A percentile compares a stretch with the other conserved stretches of the same genome.
These are phyloP conservation scores for Vitis cinerea DNA, from an alignment of 164 flowering plant genomes.

Conservation along the genomic window DNA sequence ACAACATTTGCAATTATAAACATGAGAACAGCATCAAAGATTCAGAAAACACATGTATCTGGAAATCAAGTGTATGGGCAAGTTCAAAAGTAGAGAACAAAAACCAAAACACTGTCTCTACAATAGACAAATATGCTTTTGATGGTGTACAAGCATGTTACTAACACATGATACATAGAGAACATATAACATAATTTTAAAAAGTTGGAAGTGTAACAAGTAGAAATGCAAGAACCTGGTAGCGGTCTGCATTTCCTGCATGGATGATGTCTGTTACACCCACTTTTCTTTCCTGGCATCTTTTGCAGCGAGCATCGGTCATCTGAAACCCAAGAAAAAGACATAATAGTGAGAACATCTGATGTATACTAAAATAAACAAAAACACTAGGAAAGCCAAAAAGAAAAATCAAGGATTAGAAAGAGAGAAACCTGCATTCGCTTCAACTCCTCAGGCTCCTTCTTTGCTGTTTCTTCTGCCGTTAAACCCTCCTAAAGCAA, in stretches of 20 bases:
- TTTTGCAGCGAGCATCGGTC: constrained; percentile 90
- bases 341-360: neutral
- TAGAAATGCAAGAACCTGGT: constrained; percentile 52
- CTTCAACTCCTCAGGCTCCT: constrained; percentile 76
- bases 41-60: too few relatives aligned
- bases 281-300: constrained; percentile 80
- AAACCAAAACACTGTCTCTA: too few relatives aligned
- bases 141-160: too few relatives aligned
- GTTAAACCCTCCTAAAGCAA: constrained; percentile 76
- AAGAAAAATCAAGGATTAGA: neutral
- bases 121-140: too few relatives aligned
- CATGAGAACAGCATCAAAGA: too few relatives aligned
- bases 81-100: too few relatives aligned
- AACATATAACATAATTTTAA: neutral
- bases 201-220: neutral
- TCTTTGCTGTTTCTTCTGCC: constrained; percentile 64
- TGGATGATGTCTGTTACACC: constrained; percentile 80
- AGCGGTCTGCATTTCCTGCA: constrained; percentile 83
- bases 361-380: neutral
- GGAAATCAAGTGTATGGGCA: too few relatives aligned
- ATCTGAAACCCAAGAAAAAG: constrained; percentile 48
- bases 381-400: neutral
- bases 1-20: too few relatives aligned
- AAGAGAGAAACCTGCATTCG: constrained; percentile 69
- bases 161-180: too few relatives aligned